A percentile compares a stretch with the other conserved stretches of the same genome.
Conservation (phyloP, 371 early-diverging fungal species). For the Mucor ambiguus region DNA sequence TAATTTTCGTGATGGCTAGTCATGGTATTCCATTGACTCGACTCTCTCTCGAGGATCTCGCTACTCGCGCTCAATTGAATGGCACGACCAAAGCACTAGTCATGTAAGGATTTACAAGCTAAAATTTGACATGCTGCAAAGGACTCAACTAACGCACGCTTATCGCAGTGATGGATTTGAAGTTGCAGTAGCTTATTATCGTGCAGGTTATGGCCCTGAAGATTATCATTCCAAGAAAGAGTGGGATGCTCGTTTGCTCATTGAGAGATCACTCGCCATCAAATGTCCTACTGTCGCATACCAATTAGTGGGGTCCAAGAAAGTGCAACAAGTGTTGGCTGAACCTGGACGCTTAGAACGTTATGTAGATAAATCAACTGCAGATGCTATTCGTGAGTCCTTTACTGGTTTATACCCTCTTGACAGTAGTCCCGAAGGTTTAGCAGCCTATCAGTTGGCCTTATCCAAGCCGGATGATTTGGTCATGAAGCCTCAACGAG, state of each 20-base stretch:
- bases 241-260: conserved; percentile 31
- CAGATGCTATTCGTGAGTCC: conserved; percentile 63
- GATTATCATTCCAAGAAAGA: conserved; percentile 68
- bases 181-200: conserved; percentile 89
- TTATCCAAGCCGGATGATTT: conserved; percentile 63
- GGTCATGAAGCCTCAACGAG: conserved; percentile 96
- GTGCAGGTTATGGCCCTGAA: conserved; percentile 91
- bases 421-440: conserved; percentile 71
- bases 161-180: conserved; percentile 65
- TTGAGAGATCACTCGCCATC: conserved; percentile 81
- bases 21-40: conserved; percentile 68
- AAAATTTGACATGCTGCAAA: neutral
- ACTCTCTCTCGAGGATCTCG: conserved; percentile 68
- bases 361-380: conserved; percentile 61
- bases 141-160: neutral
- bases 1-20: conserved; percentile 32
- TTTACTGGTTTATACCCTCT: conserved; percentile 93
- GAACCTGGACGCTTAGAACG: conserved; percentile 80
- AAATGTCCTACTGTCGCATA: conserved; percentile 92
- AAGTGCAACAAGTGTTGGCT: conserved; percentile 93
- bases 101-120: conserved; percentile 44
- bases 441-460: conserved; percentile 70
- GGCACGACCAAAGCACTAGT: conserved; percentile 58
- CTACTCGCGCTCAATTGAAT: conserved; percentile 55
- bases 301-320: conserved; percentile 95